Base-by-base conservation (phyloP, 805 yeast genomes). In the Komagataella kurtzmanii region DNA sequence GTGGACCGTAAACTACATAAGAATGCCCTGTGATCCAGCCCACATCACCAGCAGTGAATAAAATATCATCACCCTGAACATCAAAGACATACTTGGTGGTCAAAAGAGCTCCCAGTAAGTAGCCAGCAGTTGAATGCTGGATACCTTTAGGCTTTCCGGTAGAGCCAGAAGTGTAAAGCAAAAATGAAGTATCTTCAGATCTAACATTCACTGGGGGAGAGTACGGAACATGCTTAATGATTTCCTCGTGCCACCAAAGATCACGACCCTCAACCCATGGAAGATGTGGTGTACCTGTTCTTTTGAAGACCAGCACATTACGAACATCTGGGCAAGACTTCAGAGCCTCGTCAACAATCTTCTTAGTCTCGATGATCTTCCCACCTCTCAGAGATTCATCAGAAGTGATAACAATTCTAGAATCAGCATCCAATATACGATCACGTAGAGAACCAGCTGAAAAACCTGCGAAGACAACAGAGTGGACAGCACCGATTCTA, bases 1-100 rank as follows among this genome's bases (percentile, higher is more conserved):
- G 72, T 44, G 95, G 95, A 52, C 95, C 95, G 64, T 86, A 86
- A 49, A 85, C 78, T 17, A 81, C 89, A 61, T 86, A 86, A 8
- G 93, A 76, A 69, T 86, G 95, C 53, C 95, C 95, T 6, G 95
- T 86, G 61, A 86, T 84, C 95, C 95, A 86, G 61, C 95, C 95
- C 51, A 86, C 84, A 69, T 86, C 95, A 64, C 93, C 95, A 30
- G 95, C 93, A 17, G 93, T 85, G 74, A 86, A 86, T 53, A 86
- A 73, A 12, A 80, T 72, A 63, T 86, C 95, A 53, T 83, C 81
- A 46, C 77, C 75, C 60, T 85, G 89, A 45, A 84, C 73, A 66
- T 86, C 95, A 66, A 86, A 86, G 47, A 80, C 77, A 61, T 86
- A 86, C 61, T 81, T 81, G 60, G 88, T 81, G 49, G 91, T 79